phyloP scores from a whole-genome alignment of 495 filamentous ascomycete species.

The Penicillium herquei region DNA sequence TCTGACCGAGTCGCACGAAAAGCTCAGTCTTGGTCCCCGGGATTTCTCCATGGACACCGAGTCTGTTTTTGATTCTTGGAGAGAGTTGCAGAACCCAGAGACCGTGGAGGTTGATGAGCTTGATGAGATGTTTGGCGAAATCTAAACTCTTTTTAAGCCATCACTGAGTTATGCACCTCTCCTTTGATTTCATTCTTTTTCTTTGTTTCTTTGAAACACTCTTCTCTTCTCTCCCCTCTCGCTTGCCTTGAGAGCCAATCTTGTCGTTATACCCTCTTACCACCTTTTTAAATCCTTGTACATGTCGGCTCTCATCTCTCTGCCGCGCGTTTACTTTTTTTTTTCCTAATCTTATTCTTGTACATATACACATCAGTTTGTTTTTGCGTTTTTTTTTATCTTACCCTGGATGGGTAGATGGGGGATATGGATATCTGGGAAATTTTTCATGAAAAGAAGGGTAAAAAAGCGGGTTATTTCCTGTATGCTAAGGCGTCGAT shows the following conservation, averaged over 20 bases:
- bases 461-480: constrained; percentile 16
- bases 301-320: constrained; percentile 29
- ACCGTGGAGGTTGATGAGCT: constrained; percentile 89
- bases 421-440: constrained; percentile 10
- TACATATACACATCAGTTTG: constrained; percentile 36
- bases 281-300: constrained; percentile 25
- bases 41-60: constrained; percentile 43
- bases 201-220: background rate
- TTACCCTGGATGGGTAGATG: constrained; percentile 27
- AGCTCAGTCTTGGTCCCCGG: constrained; percentile 38
- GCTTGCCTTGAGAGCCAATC: constrained; percentile 11
- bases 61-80: constrained; percentile 42
- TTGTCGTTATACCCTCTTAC: constrained; percentile 19
- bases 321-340: constrained; percentile 14
- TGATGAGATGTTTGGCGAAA: constrained; percentile 72
- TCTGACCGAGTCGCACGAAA: constrained; percentile 41
- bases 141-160: constrained; percentile 26
- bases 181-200: background rate
- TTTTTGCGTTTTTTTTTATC: constrained; percentile 11
- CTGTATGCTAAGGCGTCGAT: constrained; percentile 12
- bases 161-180: background rate
- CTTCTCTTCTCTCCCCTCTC: constrained; percentile 15
- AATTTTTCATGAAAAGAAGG: constrained; percentile 5
- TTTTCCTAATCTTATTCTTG: constrained; percentile 28
- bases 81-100: constrained; percentile 79